Evolutionary conservation across 2,329 filamentous ascomycete species (phyloP), one percentile per base, ranked within the genome.

Genomic region (Xenoacremonium recifei): DNA sequence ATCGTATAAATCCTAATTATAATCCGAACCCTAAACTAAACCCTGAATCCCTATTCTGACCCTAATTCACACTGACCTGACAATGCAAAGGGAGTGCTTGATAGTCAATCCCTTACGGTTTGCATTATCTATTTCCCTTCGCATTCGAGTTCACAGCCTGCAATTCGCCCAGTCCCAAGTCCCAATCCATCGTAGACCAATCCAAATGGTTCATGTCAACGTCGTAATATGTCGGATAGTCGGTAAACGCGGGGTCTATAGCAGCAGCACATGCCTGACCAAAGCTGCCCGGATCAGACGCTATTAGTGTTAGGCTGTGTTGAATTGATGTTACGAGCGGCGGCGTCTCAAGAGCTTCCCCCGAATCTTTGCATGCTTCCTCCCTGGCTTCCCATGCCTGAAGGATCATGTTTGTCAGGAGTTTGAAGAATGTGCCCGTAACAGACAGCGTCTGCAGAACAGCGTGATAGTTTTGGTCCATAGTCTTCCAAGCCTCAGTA

Each of bases 401-500:
- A 4, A 44, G 17, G 7, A 44, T 16, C 4, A 40, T 32, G 4
- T 11, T 27, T 16, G 11, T 33, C 4, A 44, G 40, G 13, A 35
- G 25, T 21, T 18, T 40, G 21, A 27, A 40, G 4, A 44, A 16
- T 4, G 42, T 27, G 9, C 12, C 35, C 11, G 30, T 11, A 6
- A 11, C 3, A 6, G 16, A 25, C 31, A 33, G 37, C 5, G 31
- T 15, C 15, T 17, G 17, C 4, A 40, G 40, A 3, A 47, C 49
- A 11, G 48, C 52, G 7, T 61, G 55, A 32, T 59, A 64, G 41
- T 65, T 64, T 5, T 55, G 54, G 32, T 47, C 52, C 49, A 69
- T 59, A 5, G 51, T 48, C 3, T 56, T 48, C 66, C 67, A 70
- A 3, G 61, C 61, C 5, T 47, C 50, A 5, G 54, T 54, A 4